Percentiles rank a stretch among this genome's conserved stretches.
Evolutionary conservation across 129 eudicot species (phyloP).

Genomic region (Tanacetum coccineum): DNA sequence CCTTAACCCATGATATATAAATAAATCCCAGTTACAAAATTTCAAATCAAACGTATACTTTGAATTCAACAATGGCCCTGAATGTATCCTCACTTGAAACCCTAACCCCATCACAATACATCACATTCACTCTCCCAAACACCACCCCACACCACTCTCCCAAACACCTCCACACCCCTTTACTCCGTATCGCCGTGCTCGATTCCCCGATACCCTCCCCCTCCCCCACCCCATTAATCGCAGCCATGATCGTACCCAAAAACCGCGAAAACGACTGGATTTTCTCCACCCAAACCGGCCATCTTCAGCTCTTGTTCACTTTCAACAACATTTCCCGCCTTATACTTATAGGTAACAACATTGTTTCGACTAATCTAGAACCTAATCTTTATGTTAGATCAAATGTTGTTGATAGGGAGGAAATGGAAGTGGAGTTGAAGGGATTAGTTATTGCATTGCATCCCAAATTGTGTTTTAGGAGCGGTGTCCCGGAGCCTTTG

Average conservation of each 20-base stretch:
- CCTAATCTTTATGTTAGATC: slow-evolving; percentile 31
- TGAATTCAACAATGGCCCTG: slow-evolving; percentile 31
- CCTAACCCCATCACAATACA: slow-evolving; percentile 69
- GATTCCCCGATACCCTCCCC: slow-evolving; percentile 51
- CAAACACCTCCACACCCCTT: slow-evolving; percentile 24
- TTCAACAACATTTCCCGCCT: slow-evolving; percentile 60
- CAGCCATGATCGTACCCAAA: slow-evolving; percentile 75
- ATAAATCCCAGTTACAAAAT: neutral
- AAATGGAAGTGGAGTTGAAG: slow-evolving; percentile 27
- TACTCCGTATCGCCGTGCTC: slow-evolving; percentile 70
- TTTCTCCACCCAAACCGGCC: slow-evolving; percentile 75
- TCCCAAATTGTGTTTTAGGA: slow-evolving; percentile 40
- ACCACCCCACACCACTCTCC: slow-evolving; percentile 32
- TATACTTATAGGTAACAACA: slow-evolving; percentile 49
- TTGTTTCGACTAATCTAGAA: slow-evolving; percentile 7
- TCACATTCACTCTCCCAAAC: slow-evolving; percentile 59
- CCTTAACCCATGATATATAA: too few relatives aligned
- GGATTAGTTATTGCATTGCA: slow-evolving; percentile 56
- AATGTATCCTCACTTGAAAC: slow-evolving; percentile 41
- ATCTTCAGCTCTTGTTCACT: slow-evolving; percentile 58
- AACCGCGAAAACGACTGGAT: slow-evolving; percentile 80
- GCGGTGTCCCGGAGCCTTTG: slow-evolving; percentile 38
- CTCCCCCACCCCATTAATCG: slow-evolving; percentile 33
- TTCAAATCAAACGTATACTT: slow-evolving; percentile 20
- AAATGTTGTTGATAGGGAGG: slow-evolving; percentile 1